Evolutionary conservation across 257 asterid genomes (phyloP).

Genomic region (Galeopsis tetrahit): DNA sequence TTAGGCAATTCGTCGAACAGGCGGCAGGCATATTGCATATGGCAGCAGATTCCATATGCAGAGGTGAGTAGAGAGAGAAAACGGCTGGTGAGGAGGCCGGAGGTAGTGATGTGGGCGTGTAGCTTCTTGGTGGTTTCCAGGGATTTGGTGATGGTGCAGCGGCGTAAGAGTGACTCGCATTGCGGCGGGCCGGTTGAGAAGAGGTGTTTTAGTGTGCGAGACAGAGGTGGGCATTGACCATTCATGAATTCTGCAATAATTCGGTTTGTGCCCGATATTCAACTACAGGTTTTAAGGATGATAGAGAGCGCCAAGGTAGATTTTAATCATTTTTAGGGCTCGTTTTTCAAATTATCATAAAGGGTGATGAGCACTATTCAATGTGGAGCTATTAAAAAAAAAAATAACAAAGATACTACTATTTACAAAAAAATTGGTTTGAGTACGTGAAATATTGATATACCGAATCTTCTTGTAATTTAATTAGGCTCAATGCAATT

Average conservation of each 20-base stretch:
- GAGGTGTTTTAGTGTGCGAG: constrained; percentile 50
- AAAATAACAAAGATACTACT: too few relatives aligned
- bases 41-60: constrained; percentile 60
- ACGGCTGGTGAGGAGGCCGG: constrained; percentile 60
- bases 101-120: constrained; percentile 62
- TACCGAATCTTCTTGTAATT: too few relatives aligned
- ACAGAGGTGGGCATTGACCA: constrained; percentile 51
- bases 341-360: neutral
- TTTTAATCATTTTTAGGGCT: neutral
- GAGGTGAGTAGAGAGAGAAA: constrained; percentile 65
- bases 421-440: too few relatives aligned
- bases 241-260: constrained; percentile 45
- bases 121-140: constrained; percentile 58
- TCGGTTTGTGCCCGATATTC: neutral
- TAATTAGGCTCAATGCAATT: too few relatives aligned
- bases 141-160: constrained; percentile 62
- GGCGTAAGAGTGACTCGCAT: constrained; percentile 67
- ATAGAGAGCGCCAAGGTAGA: neutral
- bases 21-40: constrained; percentile 42
- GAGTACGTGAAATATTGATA: too few relatives aligned
- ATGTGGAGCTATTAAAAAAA: too few relatives aligned
- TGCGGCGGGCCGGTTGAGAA: constrained; percentile 46
- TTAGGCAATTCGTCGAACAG: constrained; percentile 76
- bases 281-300: neutral
- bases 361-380: too few relatives aligned